These are phyloP conservation scores for Mucor circinelloides DNA, from an alignment of 371 early-diverging fungal species.

Conservation along the genomic window DNA sequence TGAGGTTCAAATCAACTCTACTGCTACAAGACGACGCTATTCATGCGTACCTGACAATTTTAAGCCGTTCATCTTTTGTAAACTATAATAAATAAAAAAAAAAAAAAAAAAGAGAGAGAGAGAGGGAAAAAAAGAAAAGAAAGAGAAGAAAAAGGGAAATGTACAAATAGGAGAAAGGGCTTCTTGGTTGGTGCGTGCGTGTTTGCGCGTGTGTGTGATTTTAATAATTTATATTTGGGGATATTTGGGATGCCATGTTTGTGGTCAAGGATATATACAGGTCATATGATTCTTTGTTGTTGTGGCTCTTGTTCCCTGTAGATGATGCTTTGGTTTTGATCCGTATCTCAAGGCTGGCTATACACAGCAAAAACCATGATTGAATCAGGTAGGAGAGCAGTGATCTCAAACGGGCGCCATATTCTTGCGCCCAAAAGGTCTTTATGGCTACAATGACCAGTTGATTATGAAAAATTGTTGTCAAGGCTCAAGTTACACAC, in stretches of 20 bases:
- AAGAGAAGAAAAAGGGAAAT: background rate
- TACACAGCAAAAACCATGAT: background rate
- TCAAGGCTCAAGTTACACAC: too few relatives aligned
- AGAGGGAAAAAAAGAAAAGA: background rate
- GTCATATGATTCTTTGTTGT: too few relatives aligned
- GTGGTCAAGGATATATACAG: too few relatives aligned
- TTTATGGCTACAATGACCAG: too few relatives aligned
- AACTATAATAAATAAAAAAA: background rate
- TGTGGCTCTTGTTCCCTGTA: too few relatives aligned
- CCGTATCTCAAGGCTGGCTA: too few relatives aligned
- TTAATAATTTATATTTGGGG: background rate
- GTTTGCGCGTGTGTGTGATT: background rate
- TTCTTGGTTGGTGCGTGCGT: constrained; percentile 7
- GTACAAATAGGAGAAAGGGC: background rate
- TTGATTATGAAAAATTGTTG: too few relatives aligned
- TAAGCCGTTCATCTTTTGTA: constrained; percentile 2
- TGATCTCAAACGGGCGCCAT: too few relatives aligned
- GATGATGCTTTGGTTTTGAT: too few relatives aligned
- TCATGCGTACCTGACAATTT: constrained; percentile 10
- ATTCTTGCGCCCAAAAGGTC: too few relatives aligned
- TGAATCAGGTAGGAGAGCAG: too few relatives aligned
- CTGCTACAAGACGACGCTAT: background rate
- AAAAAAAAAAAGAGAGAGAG: background rate
- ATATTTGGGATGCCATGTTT: background rate
- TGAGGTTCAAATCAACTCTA: background rate